Evolutionary conservation across 2,329 filamentous ascomycete species (phyloP).

Genomic region (Atkinsonella hypoxylon): DNA sequence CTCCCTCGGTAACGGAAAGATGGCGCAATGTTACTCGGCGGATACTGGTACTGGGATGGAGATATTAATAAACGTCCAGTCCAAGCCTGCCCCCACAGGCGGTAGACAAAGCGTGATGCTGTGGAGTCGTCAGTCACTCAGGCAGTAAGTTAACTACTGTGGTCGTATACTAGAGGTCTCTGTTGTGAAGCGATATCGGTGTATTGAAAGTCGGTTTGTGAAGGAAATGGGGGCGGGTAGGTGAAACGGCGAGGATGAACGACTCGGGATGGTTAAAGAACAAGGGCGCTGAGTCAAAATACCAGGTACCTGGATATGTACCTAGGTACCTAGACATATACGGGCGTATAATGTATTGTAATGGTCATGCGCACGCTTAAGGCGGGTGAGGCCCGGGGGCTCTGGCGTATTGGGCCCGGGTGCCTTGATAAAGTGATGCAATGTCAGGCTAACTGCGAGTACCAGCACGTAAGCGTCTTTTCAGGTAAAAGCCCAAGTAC

Average conservation of each 20-base stretch:
- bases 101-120: neutral
- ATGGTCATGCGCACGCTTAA: slow-evolving; percentile 4
- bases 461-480: neutral
- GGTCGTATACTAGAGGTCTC: neutral
- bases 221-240: neutral
- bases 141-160: neutral
- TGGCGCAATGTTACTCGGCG: neutral
- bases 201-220: neutral
- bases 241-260: neutral
- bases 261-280: neutral
- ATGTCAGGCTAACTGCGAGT: neutral
- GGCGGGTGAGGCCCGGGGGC: slow-evolving; percentile 3
- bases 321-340: too few relatives aligned
- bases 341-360: neutral
- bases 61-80: neutral
- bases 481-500: neutral
- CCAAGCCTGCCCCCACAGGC: neutral
- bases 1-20: neutral
- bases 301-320: too few relatives aligned
- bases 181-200: neutral
- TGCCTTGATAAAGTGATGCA: neutral
- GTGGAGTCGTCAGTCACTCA: neutral
- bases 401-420: neutral
- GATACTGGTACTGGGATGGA: neutral
- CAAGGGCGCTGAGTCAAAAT: neutral